phyloP scores from a whole-genome alignment of 352 stramenopile species.

The Pythium grandisporangium region DNA sequence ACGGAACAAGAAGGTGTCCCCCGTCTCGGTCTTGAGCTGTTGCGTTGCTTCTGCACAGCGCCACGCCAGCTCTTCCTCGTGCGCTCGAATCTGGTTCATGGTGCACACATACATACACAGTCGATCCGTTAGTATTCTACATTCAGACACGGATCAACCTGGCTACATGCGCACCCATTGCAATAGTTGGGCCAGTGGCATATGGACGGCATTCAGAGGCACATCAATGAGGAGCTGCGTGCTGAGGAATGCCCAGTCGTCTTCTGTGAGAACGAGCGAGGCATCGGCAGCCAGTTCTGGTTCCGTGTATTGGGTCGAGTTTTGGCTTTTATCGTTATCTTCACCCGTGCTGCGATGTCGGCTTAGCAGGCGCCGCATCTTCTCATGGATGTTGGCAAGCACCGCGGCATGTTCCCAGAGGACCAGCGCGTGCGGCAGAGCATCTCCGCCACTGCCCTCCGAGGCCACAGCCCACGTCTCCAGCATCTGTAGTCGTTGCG shows the following conservation, averaged over 20 bases:
- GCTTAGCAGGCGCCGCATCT: constrained; percentile 26
- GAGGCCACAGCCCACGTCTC: constrained; percentile 47
- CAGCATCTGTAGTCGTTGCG: constrained; percentile 47
- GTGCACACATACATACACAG: no score
- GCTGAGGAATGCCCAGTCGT: constrained; percentile 25
- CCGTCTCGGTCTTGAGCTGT: constrained; percentile 35
- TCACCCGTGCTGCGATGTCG: constrained; percentile 28
- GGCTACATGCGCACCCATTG: constrained; percentile 25
- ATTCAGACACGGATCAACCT: constrained; percentile 1
- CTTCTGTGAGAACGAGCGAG: constrained; percentile 24
- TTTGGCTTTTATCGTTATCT: constrained; percentile 6
- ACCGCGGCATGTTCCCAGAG: constrained; percentile 34
- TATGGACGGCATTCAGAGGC: constrained; percentile 4
- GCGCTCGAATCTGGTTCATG: constrained; percentile 19
- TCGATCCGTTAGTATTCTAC: no score
- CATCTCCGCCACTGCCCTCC: constrained; percentile 33
- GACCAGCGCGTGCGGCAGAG: constrained; percentile 22
- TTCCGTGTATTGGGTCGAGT: no score
- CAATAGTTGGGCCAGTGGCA: constrained; percentile 19
- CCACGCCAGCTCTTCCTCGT: constrained; percentile 34
- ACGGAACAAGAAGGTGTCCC: constrained; percentile 59
- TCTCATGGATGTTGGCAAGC: constrained; percentile 35
- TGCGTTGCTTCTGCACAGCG: constrained; percentile 25
- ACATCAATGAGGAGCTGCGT: constrained; percentile 27
- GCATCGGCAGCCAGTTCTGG: no score